Percentiles rank a stretch among this genome's conserved stretches.
phyloP scores from a whole-genome alignment of 2,329 filamentous ascomycete genomes.

The Hirsutella minnesotensis region DNA sequence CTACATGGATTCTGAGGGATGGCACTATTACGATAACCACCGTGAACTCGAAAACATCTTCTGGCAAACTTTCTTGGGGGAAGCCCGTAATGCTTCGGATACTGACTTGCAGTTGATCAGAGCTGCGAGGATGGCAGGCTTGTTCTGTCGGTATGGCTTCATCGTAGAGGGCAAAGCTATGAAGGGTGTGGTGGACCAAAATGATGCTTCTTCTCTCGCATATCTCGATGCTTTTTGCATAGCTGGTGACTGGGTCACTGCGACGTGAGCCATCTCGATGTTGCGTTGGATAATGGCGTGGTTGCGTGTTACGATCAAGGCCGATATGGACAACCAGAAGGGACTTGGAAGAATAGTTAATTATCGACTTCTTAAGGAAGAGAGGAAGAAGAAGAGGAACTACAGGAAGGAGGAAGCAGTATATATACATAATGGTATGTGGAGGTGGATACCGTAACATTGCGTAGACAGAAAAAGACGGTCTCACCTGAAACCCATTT shows the following conservation, averaged over 20 bases:
- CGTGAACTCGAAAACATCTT: neutral
- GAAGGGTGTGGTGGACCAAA: neutral
- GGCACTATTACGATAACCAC: conserved; percentile 8
- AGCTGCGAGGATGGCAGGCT: conserved; percentile 1
- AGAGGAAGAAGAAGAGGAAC: too few species aligned
- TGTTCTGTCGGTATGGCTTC: neutral
- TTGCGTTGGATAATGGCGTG: neutral
- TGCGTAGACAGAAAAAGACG: too few species aligned
- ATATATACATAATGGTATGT: too few species aligned
- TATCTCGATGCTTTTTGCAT: conserved; percentile 1
- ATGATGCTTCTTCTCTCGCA: neutral
- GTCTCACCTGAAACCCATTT: too few species aligned
- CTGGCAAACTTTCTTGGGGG: neutral
- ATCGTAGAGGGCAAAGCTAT: neutral
- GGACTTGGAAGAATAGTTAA: too few species aligned
- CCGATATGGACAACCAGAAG: too few species aligned
- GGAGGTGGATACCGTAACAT: too few species aligned
- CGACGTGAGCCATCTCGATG: neutral
- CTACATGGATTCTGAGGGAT: conserved; percentile 7
- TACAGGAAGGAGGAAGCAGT: too few species aligned
- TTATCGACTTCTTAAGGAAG: too few species aligned
- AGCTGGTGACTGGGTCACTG: neutral
- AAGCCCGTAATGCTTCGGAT: neutral
- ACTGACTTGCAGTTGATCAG: neutral
- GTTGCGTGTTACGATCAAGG: neutral